phyloP scores from a whole-genome alignment of 305 asterid genomes.

The Fraxinus nigra region DNA sequence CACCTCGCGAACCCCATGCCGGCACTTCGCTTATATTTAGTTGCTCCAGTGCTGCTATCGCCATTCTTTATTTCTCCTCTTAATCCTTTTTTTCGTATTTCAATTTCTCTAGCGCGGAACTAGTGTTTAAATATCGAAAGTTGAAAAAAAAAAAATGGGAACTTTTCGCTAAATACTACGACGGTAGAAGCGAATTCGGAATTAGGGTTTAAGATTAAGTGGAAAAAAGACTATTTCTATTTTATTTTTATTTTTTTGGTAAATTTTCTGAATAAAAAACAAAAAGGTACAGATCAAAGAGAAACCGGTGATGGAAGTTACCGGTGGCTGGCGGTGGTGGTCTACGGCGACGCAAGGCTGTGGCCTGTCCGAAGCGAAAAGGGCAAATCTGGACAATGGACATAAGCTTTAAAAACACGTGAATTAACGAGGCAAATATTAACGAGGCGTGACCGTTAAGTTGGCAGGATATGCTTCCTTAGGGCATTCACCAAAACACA shows the following conservation, averaged over 20 bases:
- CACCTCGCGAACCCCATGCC: conserved; percentile 83
- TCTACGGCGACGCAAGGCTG: conserved; percentile 23
- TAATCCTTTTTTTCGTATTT: not conserved
- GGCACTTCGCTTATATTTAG: conserved; percentile 64
- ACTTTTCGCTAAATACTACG: not conserved
- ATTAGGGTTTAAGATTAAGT: not conserved
- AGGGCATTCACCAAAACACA: no score
- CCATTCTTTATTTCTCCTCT: conserved; percentile 37
- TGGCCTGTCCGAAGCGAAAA: conserved; percentile 1
- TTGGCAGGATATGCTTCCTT: not conserved
- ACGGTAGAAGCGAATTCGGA: not conserved
- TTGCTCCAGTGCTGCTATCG: conserved; percentile 74
- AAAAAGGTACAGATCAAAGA: not conserved
- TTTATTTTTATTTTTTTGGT: not conserved
- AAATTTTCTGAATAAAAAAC: not conserved
- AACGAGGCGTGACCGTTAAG: not conserved
- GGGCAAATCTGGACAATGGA: not conserved
- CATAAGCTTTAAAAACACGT: not conserved
- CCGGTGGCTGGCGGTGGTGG: conserved; percentile 17
- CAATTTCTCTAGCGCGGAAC: not conserved
- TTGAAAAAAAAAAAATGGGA: not conserved
- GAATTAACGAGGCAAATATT: not conserved
- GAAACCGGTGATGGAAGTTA: not conserved
- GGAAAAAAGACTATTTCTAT: not conserved
- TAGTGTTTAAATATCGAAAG: not conserved